phyloP scores from a whole-genome alignment of 2,329 filamentous ascomycete genomes.

The Corinectria fuckeliana region DNA sequence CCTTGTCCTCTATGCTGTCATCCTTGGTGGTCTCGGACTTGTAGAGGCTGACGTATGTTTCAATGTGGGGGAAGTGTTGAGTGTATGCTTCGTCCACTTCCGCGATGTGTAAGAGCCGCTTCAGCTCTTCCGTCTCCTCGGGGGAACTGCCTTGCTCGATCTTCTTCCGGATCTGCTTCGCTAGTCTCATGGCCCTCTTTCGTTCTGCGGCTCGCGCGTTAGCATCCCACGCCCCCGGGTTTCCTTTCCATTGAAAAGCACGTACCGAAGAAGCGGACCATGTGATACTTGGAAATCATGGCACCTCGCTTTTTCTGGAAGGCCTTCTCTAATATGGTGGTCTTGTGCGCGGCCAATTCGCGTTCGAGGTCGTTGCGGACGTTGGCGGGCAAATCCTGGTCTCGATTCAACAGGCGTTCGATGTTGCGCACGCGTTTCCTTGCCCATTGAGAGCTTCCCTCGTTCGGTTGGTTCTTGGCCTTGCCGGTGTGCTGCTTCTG shows the following conservation, averaged over 20 bases:
- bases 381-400: conserved; percentile 69
- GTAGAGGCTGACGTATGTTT: conserved; percentile 73
- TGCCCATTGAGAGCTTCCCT: conserved; percentile 62
- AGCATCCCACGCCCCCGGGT: not conserved
- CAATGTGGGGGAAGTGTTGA: conserved; percentile 72
- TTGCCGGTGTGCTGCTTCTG: conserved; percentile 44
- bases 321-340: conserved; percentile 65
- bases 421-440: conserved; percentile 77
- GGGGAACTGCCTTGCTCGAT: conserved; percentile 58
- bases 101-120: conserved; percentile 67
- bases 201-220: conserved; percentile 59
- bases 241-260: not conserved
- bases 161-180: conserved; percentile 69
- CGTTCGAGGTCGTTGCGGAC: conserved; percentile 73
- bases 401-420: conserved; percentile 67
- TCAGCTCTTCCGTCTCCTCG: conserved; percentile 58
- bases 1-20: conserved; percentile 46
- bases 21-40: conserved; percentile 42
- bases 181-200: conserved; percentile 72
- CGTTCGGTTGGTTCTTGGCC: conserved; percentile 51
- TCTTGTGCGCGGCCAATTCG: conserved; percentile 70
- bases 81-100: conserved; percentile 81
- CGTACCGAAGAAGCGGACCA: conserved; percentile 83
- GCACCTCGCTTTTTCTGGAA: conserved; percentile 67
- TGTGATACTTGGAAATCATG: conserved; percentile 83